Evolutionary conservation across 306 rosid genomes (phyloP), one percentile per base, ranked within the genome.

Genomic region (Cucurbita argyrosperma): DNA sequence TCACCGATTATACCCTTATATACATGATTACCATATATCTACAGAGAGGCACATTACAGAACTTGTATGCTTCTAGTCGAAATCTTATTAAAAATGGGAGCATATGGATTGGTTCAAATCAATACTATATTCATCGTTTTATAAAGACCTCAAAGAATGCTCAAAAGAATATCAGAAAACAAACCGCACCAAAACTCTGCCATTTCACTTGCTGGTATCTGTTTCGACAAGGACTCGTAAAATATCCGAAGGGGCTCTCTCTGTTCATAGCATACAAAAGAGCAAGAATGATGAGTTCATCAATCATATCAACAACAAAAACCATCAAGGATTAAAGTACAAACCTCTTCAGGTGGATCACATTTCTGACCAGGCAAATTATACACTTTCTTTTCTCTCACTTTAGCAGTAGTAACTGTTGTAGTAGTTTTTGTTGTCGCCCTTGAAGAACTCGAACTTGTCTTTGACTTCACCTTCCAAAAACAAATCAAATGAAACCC

Each of bases 341-440:
- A 54, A 77, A 93, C 98, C 98, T 89, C 94, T 83, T 90, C 96
- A 26, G 98, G 98, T 78, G 92, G 89, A 79, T 93, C 98, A 78
- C 38, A 90, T 82, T 84, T 90, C 89, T 93, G 98, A 78, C 98
- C 98, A 52, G 96, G 78, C 79, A 93, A 74, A 83, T 80, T 88
- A 72, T 79, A 93, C 5, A 89, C 90, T 78, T 93, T 93, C 90
- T 84, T 92, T 86, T 85, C 90, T 77, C 84, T 89, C 82, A 83
- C 90, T 80, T 49, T 90, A 58, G 88, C 69, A 62, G 68, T 83
- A 10, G 82, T 82, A 47, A 15, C 80, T 69, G 82, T 83, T 38
- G 69, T 80, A 6, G 62, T 60, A 63, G 82, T 72, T 57, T 71
- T 81, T 15, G 76, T 76, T 10, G 76, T 60, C 53, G 81, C 63